Conservation (phyloP, 768 basidiomycete species). For the Xerocomus brunneocitrinus region DNA sequence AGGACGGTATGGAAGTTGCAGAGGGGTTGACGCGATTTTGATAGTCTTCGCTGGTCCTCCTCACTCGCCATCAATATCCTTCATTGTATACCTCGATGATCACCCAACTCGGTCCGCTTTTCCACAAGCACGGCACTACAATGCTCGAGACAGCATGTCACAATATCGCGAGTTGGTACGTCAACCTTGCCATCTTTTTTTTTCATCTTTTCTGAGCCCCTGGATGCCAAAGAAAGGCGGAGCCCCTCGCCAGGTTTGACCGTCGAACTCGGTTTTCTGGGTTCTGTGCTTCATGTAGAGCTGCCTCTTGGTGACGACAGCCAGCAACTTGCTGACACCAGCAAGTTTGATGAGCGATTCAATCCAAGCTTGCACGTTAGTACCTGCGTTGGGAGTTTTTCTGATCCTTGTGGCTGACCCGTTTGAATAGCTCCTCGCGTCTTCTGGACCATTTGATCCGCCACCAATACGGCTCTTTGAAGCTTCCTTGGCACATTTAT, state of each 20-base stretch:
- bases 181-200: slow-evolving; percentile 3
- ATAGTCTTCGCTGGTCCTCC: slow-evolving; percentile 58
- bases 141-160: slow-evolving; percentile 87
- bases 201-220: slow-evolving; percentile 7
- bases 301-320: slow-evolving; percentile 65
- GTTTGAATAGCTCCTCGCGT: slow-evolving; percentile 59
- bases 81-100: slow-evolving; percentile 73
- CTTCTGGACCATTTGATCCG: slow-evolving; percentile 52
- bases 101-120: slow-evolving; percentile 67
- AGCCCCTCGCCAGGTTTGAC: slow-evolving; percentile 60
- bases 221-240: slow-evolving; percentile 62
- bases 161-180: slow-evolving; percentile 81
- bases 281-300: slow-evolving; percentile 66
- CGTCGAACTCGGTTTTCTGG: slow-evolving; percentile 80
- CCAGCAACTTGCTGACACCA: slow-evolving; percentile 63
- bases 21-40: slow-evolving; percentile 2
- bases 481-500: slow-evolving; percentile 59
- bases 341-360: slow-evolving; percentile 48
- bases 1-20: not conserved
- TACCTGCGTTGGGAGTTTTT: not conserved
- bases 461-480: slow-evolving; percentile 60
- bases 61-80: slow-evolving; percentile 77
- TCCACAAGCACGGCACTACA: slow-evolving; percentile 64
- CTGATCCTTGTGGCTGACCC: not conserved
- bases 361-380: slow-evolving; percentile 49